These are phyloP conservation scores for Pseudogymnoascus sp. DNA, from an alignment of 2,329 filamentous ascomycete genomes.

Conservation along the genomic window DNA sequence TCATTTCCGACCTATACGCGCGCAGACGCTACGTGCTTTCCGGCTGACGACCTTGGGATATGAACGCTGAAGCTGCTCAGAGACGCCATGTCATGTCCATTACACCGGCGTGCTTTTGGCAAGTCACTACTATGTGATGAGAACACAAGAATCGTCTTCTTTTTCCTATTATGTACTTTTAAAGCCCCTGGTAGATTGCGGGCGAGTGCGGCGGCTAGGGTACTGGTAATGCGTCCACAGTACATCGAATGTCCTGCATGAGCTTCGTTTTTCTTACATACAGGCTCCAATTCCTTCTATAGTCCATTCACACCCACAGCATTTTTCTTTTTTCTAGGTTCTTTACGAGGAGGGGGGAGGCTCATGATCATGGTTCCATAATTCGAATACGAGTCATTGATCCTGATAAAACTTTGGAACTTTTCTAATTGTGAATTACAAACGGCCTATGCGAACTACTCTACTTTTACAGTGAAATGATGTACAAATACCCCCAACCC, in stretches of 20 bases:
- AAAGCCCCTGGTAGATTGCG: background rate
- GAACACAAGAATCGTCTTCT: constrained; percentile 1
- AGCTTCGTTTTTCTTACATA: background rate
- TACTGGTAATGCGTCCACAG: constrained; percentile 7
- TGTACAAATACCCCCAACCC: background rate
- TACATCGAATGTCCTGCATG: constrained; percentile 1
- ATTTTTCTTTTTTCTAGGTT: background rate
- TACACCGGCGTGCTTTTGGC: constrained; percentile 1
- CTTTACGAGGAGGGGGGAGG: background rate
- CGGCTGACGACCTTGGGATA: background rate
- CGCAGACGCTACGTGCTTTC: background rate
- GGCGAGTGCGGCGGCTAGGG: background rate
- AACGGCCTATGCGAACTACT: background rate
- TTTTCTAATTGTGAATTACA: constrained; percentile 3
- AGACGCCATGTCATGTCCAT: constrained; percentile 1
- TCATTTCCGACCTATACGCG: constrained; percentile 3
- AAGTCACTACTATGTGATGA: background rate
- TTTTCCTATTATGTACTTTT: constrained; percentile 8
- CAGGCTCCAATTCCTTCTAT: background rate
- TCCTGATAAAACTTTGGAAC: background rate
- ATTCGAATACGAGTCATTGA: constrained; percentile 9
- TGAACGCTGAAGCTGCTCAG: background rate
- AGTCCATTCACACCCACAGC: background rate
- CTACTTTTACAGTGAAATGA: background rate
- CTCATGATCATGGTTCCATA: constrained; percentile 2